A percentile compares a stretch with the other conserved stretches of the same genome.
These are phyloP conservation scores for Talaromyces sp. DNA, from an alignment of 2,329 filamentous ascomycete species.

Conservation along the genomic window DNA sequence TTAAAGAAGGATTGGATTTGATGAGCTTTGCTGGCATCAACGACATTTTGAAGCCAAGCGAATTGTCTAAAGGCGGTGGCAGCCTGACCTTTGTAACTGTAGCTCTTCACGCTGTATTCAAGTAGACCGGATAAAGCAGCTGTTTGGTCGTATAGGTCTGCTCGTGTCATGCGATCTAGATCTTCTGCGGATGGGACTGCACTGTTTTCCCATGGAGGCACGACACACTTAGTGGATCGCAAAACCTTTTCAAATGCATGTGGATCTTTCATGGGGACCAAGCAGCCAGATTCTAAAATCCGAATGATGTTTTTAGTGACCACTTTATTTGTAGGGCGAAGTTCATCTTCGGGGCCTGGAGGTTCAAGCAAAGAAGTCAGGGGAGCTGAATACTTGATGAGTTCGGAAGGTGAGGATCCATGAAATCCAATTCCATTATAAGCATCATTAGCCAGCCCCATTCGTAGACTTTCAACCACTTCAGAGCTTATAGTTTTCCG, in stretches of 20 bases:
- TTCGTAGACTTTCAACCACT: conserved; percentile 58
- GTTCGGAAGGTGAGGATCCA: conserved; percentile 35
- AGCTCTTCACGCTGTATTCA: conserved; percentile 35
- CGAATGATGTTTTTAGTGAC: conserved; percentile 50
- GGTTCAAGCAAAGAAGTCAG: conserved; percentile 26
- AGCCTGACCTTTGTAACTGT: conserved; percentile 27
- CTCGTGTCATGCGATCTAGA: conserved; percentile 26
- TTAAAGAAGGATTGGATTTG: conserved; percentile 38
- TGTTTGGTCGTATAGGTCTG: conserved; percentile 38
- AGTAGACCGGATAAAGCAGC: conserved; percentile 37
- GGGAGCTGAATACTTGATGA: conserved; percentile 22
- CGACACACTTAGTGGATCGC: conserved; percentile 33
- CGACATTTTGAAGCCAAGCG: conserved; percentile 36
- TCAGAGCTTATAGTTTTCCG: conserved; percentile 59
- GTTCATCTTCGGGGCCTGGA: conserved; percentile 20
- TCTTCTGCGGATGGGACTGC: conserved; percentile 19
- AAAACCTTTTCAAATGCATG: conserved; percentile 45
- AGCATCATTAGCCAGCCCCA: conserved; percentile 53
- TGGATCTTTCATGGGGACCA: conserved; percentile 50
- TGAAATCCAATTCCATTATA: conserved; percentile 44
- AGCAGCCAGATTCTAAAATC: conserved; percentile 53
- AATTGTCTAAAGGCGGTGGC: conserved; percentile 33
- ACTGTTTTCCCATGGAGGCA: conserved; percentile 36
- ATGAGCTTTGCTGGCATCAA: conserved; percentile 39
- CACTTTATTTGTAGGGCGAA: conserved; percentile 33